Conservation (phyloP, 805 yeast genomes). For the Metschnikowia amazonensis region DNA sequence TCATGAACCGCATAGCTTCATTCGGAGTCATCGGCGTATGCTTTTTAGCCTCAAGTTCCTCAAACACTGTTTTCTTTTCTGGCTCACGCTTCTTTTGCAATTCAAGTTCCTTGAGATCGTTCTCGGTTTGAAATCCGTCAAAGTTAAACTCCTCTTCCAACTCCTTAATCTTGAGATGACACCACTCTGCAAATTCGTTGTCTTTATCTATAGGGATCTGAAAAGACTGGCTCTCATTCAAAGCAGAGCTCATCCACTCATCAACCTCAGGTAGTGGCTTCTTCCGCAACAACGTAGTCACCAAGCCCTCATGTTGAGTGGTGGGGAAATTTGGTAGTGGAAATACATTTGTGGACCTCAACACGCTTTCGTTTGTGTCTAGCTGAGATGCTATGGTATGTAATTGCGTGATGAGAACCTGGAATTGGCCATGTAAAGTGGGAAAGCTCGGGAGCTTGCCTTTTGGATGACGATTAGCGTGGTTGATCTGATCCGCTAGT, state of each 20-base stretch:
- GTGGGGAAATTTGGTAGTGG: slow-evolving; percentile 87
- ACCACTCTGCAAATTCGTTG: slow-evolving; percentile 70
- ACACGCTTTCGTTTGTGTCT: slow-evolving; percentile 52
- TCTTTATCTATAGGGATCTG: slow-evolving; percentile 36
- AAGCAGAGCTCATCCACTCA: slow-evolving; percentile 61
- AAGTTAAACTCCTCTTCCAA: slow-evolving; percentile 55
- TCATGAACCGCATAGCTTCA: slow-evolving; percentile 38
- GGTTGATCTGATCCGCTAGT: slow-evolving; percentile 35
- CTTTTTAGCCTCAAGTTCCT: slow-evolving; percentile 21
- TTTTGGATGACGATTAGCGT: slow-evolving; percentile 34
- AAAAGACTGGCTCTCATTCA: slow-evolving; percentile 18
- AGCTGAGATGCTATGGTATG: slow-evolving; percentile 71
- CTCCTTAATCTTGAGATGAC: slow-evolving; percentile 50
- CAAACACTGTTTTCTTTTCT: slow-evolving; percentile 17
- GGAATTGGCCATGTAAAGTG: slow-evolving; percentile 78
- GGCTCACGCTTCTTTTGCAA: slow-evolving; percentile 33
- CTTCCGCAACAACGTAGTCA: slow-evolving; percentile 81
- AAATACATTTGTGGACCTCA: slow-evolving; percentile 69
- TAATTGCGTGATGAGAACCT: slow-evolving; percentile 77
- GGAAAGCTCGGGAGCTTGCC: slow-evolving; percentile 47
- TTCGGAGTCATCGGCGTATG: slow-evolving; percentile 31
- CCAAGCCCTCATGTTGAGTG: slow-evolving; percentile 72
- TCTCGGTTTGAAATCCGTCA: slow-evolving; percentile 55
- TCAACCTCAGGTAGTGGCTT: slow-evolving; percentile 88
- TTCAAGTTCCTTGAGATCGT: slow-evolving; percentile 37